Evolutionary conservation across 345 rosid genomes (phyloP), one percentile per base, ranked within the genome.

Genomic region (Microcos paniculata): DNA sequence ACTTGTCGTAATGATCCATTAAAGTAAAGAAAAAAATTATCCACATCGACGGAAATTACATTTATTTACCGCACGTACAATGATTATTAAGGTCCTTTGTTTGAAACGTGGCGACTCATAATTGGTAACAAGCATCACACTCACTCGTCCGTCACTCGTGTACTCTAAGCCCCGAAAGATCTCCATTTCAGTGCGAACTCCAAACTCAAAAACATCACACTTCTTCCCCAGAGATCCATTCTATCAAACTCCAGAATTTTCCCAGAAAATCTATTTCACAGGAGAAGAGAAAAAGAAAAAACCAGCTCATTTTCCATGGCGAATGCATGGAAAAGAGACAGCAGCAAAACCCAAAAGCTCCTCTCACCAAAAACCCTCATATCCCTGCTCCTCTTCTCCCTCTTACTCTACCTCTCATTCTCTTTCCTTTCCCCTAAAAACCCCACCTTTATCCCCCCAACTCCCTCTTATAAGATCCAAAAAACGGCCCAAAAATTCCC

Each of bases 271-370:
- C 28, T 46, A 59, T 28, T 28, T 26, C 33, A 0, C 10, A 55
- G 10, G 6, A 21, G 21, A 3, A 26, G n/a, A n/a, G n/a, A n/a
- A n/a, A n/a, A n/a, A 6, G 4, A 26, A 26, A 28, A 18, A 18
- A 15, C 28, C 19, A 7, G 1, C 15, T 3, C 56, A 53, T 30
- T 43, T 63, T 80, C 78, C 78, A 91, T 92, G 94, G 92, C 90
- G 69, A 92, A 87, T 81, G 92, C 85, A 28, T 91, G 94, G 94
- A 89, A 84, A 84, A 84, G 84, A 64, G 94, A 91, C 78, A 80
- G 19, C 63, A 42, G 49, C 59, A 86, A 86, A 73, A 82, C 83
- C 72, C 82, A 82, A 1, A 93, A 84, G 62, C 78, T 91, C 43
- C 82, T 89, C 35, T 53, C 91, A 43, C 88, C 93, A 10, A 87